phyloP scores from a whole-genome alignment of 495 filamentous ascomycete genomes.

The Hypoxylon subgilvum region DNA sequence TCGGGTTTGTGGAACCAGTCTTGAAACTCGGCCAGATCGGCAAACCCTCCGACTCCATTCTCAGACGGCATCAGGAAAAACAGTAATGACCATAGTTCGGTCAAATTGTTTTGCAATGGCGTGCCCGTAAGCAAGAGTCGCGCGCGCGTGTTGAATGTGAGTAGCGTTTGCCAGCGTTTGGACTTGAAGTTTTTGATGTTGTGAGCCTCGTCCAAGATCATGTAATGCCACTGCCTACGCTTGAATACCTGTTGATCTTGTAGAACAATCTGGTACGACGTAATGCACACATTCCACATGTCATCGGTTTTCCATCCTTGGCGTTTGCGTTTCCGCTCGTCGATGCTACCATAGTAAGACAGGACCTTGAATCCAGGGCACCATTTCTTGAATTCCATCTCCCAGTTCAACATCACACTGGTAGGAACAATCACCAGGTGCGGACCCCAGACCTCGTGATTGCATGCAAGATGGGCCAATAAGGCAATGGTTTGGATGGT shows the following conservation, averaged over 20 bases:
- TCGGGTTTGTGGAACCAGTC: conserved; percentile 92
- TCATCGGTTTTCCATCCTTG: conserved; percentile 89
- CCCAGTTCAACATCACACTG: conserved; percentile 99
- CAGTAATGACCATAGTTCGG: conserved; percentile 94
- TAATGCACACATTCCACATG: conserved; percentile 95
- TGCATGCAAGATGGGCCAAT: conserved; percentile 88
- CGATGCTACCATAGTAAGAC: conserved; percentile 91
- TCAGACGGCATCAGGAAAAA: conserved; percentile 95
- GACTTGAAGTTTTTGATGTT: conserved; percentile 99
- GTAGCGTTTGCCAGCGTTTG: conserved; percentile 91
- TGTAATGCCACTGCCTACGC: conserved; percentile 93
- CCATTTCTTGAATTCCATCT: conserved; percentile 99
- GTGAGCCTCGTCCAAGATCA: conserved; percentile 98
- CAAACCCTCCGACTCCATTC: conserved; percentile 84
- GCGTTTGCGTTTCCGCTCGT: conserved; percentile 89
- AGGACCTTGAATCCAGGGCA: conserved; percentile 98
- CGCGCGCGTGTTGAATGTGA: conserved; percentile 87
- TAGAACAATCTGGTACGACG: conserved; percentile 93
- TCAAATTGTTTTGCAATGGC: conserved; percentile 94
- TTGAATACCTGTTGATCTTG: conserved; percentile 94
- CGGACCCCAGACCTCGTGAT: conserved; percentile 92
- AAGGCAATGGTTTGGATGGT: conserved; percentile 98
- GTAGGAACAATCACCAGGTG: conserved; percentile 97
- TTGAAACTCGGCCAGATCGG: conserved; percentile 87
- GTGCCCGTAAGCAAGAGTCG: conserved; percentile 92